Evolutionary conservation across 345 rosid genomes (phyloP).

Genomic region (Dimocarpus longan): DNA sequence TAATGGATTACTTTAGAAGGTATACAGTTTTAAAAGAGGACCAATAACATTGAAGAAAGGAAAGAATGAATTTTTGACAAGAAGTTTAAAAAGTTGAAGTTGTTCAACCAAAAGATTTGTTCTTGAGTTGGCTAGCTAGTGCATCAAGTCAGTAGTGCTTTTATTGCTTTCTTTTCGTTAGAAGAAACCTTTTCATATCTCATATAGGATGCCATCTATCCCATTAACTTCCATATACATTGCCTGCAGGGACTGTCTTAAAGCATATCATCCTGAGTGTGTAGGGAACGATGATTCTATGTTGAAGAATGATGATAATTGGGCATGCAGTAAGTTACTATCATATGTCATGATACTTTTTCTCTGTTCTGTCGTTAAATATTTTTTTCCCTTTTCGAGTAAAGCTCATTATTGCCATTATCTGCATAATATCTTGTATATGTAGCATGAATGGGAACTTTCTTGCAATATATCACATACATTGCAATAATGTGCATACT

Average conservation of each 20-base stretch:
- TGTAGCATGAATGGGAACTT: background rate
- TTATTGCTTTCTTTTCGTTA: background rate
- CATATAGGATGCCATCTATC: background rate
- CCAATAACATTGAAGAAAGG: background rate
- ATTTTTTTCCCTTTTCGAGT: background rate
- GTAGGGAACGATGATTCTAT: constrained; percentile 39
- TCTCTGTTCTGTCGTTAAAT: background rate
- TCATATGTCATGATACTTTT: background rate
- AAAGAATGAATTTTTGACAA: background rate
- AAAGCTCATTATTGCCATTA: background rate
- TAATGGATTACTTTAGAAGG: background rate
- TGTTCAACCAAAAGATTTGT: background rate
- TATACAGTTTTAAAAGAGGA: background rate
- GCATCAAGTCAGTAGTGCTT: background rate
- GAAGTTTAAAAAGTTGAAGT: background rate
- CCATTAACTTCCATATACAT: background rate
- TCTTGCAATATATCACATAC: background rate
- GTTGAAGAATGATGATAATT: constrained; percentile 31
- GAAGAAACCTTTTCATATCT: background rate
- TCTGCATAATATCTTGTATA: background rate
- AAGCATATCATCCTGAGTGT: constrained; percentile 51
- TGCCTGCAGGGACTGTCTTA: constrained; percentile 46
- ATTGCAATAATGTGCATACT: too few relatives aligned
- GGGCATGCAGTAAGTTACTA: constrained; percentile 48
- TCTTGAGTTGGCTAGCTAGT: background rate